These are phyloP conservation scores for Botrytis cinerea DNA, from an alignment of 2,329 filamentous ascomycete species.

Conservation along the genomic window DNA sequence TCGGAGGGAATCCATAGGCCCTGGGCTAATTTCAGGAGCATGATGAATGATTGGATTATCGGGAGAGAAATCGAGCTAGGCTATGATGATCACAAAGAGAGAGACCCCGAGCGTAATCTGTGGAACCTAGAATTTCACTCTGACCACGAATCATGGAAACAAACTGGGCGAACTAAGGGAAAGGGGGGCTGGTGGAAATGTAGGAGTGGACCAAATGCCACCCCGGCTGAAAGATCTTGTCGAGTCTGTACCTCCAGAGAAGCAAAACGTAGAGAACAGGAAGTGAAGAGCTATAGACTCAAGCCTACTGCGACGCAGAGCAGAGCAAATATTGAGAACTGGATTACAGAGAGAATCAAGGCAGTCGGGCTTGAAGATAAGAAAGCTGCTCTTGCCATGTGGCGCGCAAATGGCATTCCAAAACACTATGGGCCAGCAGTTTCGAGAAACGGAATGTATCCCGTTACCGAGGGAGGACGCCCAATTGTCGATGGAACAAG, in stretches of 20 bases:
- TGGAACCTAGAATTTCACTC: slow-evolving; percentile 38
- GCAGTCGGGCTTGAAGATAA: slow-evolving; percentile 16
- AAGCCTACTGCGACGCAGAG: background rate
- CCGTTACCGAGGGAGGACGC: background rate
- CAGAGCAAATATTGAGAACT: slow-evolving; percentile 10
- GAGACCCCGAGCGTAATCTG: slow-evolving; percentile 8
- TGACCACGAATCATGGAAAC: slow-evolving; percentile 31
- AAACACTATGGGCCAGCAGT: slow-evolving; percentile 5
- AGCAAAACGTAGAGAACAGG: background rate
- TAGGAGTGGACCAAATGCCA: slow-evolving; percentile 27
- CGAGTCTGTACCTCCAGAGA: slow-evolving; percentile 23
- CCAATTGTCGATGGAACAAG: background rate
- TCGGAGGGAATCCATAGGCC: slow-evolving; percentile 27
- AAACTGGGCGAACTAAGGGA: slow-evolving; percentile 24
- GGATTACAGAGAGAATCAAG: background rate
- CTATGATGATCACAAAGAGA: slow-evolving; percentile 16
- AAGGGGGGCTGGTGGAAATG: slow-evolving; percentile 40
- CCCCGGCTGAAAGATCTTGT: slow-evolving; percentile 31
- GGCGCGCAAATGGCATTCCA: slow-evolving; percentile 7
- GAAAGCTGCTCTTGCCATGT: background rate
- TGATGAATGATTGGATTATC: slow-evolving; percentile 31
- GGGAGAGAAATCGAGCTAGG: slow-evolving; percentile 29
- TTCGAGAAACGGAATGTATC: background rate
- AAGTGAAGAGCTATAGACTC: background rate
- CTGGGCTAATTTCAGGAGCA: slow-evolving; percentile 29